Base-by-base conservation (phyloP, 164 flowering plant genomes). In the Amborella trichopoda region DNA sequence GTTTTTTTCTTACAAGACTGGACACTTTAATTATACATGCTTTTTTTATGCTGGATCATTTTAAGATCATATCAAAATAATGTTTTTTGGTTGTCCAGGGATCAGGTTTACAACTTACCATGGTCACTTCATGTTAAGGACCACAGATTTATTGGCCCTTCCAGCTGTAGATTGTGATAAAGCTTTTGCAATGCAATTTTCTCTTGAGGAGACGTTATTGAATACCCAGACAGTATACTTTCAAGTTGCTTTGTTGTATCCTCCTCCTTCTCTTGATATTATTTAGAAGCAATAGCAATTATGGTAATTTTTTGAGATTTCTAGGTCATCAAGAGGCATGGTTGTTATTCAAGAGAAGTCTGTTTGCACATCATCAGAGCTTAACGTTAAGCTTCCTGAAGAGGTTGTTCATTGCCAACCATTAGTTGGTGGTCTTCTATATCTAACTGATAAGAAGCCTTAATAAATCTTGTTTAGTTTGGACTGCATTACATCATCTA, bases 141-240 rank as follows among this genome's bases (percentile, higher is more conserved):
- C 95, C 22, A 79, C 95, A 19, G 96, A 88, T 70, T 54, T 88
- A 44, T 49, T 93, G 46, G 91, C 96, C 2, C 94, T 93, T 63
- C 99, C 99, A 28, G 94, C 96, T 55, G 96, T 93, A 11, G 99
- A 93, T 71, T 82, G 95, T 81, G 99, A 93, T 71, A 88, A 88
- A 65, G 99, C 99, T 55, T 88, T 70, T 68, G 94, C 91, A 17
- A 72, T 78, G 80, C 95, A 84, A 61, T 68, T 93, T 46, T 64
- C 81, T 56, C 83, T 84, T 49, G 99, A 93, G 59, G 99, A 93
- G 46, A 77, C 96, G 17, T 63, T 93, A 40, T 51, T 93, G 57
- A 82, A 88, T 13, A 77, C 83, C 26, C 86, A 65, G 62, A 76
- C 80, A 1, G 90, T 93, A 33, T 88, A 78, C 61, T 93, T 93